Conservation (phyloP, 179 eudicot species). For the Vitellaria paradoxa region DNA sequence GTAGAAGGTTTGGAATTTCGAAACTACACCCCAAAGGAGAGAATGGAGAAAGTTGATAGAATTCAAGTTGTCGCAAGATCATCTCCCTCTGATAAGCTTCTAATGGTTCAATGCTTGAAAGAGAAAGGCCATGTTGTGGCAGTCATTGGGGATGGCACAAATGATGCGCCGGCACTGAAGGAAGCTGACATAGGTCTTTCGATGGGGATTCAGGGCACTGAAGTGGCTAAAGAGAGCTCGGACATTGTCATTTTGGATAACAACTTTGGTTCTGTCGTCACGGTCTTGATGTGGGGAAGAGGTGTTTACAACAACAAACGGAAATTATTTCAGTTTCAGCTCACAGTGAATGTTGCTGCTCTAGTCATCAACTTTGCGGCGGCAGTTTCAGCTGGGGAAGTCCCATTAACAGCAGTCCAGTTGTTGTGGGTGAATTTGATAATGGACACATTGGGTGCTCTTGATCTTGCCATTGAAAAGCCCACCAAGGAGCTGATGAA, state of each 20-base stretch:
- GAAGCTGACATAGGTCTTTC: constrained; percentile 33
- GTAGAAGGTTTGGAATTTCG: constrained; percentile 26
- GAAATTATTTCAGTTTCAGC: constrained; percentile 26
- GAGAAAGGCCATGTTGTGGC: constrained; percentile 31
- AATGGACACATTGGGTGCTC: constrained; percentile 30
- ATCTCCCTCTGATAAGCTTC: constrained; percentile 28
- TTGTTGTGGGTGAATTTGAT: constrained; percentile 30
- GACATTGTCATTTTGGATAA: constrained; percentile 32
- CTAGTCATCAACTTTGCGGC: constrained; percentile 16
- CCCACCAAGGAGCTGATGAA: constrained; percentile 25
- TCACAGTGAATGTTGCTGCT: constrained; percentile 21
- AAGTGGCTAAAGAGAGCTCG: constrained; percentile 34
- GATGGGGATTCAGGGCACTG: constrained; percentile 33
- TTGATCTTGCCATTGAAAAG: constrained; percentile 28
- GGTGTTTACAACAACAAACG: constrained; percentile 31
- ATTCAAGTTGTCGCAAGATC: constrained; percentile 32
- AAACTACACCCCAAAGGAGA: constrained; percentile 17
- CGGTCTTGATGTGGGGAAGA: constrained; percentile 27
- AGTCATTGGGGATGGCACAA: constrained; percentile 31
- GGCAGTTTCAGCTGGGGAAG: constrained; percentile 23
- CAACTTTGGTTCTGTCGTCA: constrained; percentile 23
- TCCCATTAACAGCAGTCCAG: constrained; percentile 26
- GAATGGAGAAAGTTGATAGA: constrained; percentile 20
- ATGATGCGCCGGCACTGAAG: constrained; percentile 29
- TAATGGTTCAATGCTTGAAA: constrained; percentile 30